A percentile compares a stretch with the other conserved stretches of the same genome.
Evolutionary conservation across 192 early-diverging fungal genomes (phyloP).

Genomic region (Pilobolus umbonatus): DNA sequence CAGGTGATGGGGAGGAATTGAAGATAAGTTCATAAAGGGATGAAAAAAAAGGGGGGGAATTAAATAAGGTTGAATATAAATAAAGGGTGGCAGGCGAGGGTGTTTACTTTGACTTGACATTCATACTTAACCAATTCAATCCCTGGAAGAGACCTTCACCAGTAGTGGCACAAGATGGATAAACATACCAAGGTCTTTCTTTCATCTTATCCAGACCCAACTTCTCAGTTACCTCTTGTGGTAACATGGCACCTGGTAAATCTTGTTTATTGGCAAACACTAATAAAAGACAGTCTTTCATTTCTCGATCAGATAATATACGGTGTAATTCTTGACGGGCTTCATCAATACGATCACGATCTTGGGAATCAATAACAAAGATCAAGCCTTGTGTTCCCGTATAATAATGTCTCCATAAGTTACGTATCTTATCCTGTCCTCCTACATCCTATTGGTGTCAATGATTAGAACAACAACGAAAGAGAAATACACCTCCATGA

Average conservation of each 20-base stretch:
- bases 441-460: constrained; percentile 82
- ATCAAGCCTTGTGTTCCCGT: constrained; percentile 81
- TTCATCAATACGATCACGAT: constrained; percentile 83
- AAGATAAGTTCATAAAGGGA: not conserved
- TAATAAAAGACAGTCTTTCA: constrained; percentile 76
- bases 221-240: constrained; percentile 86
- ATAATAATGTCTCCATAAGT: constrained; percentile 84
- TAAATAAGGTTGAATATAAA: not conserved
- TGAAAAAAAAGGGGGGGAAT: not conserved
- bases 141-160: constrained; percentile 80
- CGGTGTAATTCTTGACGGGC: constrained; percentile 78
- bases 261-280: constrained; percentile 60
- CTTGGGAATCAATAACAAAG: constrained; percentile 85
- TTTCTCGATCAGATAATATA: constrained; percentile 78
- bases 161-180: constrained; percentile 76
- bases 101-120: constrained; percentile 42
- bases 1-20: not conserved
- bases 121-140: constrained; percentile 79
- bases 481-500: not conserved
- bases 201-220: constrained; percentile 81
- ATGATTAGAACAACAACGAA: not conserved
- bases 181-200: constrained; percentile 87
- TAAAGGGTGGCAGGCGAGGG: not conserved
- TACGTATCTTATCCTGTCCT: constrained; percentile 89
- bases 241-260: constrained; percentile 62